These are phyloP conservation scores for Brassica carinata DNA, from an alignment of 345 rosid species.

Conservation along the genomic window DNA sequence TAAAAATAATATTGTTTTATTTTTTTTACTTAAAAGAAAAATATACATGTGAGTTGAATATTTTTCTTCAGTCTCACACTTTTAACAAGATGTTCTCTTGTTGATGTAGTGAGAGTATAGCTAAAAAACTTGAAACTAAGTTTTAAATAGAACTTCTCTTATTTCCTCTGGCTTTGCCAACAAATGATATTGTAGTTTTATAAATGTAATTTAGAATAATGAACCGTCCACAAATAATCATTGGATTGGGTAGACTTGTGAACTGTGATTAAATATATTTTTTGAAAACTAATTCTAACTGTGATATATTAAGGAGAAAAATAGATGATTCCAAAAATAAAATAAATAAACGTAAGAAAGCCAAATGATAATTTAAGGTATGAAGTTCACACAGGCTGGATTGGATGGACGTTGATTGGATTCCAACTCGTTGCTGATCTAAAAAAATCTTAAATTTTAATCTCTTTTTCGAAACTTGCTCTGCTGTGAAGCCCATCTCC, in stretches of 20 bases:
- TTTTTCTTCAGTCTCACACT: too few species aligned
- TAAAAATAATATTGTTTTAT: too few species aligned
- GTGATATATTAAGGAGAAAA: neutral
- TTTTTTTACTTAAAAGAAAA: too few species aligned
- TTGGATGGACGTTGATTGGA: conserved; percentile 30
- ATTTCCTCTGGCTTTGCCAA: conserved; percentile 1
- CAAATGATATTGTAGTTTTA: conserved; percentile 9
- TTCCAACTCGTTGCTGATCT: conserved; percentile 32
- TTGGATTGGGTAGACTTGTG: neutral
- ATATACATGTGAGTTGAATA: too few species aligned
- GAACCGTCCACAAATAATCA: neutral
- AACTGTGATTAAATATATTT: too few species aligned
- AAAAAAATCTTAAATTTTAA: neutral
- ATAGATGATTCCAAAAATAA: conserved; percentile 1
- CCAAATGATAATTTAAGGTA: conserved; percentile 15
- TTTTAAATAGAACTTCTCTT: too few species aligned
- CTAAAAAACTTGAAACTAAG: too few species aligned
- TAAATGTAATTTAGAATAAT: neutral
- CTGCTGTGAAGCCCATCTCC: conserved; percentile 20
- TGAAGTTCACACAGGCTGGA: conserved; percentile 40
- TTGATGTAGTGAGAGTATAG: too few species aligned
- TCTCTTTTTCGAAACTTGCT: neutral
- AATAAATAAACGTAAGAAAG: neutral
- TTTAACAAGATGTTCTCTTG: too few species aligned
- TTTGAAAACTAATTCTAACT: too few species aligned